Base-by-base conservation (phyloP, 108 stramenopile species). In the Skeletonema potamos region DNA sequence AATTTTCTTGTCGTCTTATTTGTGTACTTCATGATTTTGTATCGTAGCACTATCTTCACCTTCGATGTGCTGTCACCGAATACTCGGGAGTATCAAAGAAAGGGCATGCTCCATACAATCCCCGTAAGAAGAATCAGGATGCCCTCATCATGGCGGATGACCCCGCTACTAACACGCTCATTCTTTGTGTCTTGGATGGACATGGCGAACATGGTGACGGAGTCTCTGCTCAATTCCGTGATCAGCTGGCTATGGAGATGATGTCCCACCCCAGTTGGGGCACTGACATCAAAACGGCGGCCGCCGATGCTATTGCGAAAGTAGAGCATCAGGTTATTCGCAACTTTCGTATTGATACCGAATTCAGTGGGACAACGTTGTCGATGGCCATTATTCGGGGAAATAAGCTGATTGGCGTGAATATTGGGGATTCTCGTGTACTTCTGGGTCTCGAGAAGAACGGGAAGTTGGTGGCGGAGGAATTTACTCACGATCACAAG, bases 71-170 rank as follows among this genome's bases (percentile, higher is more conserved):
- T 24, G 92, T 98, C 39, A 92, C 92, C 11, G 94, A 95, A 60
- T 99, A 97, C 77, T 96, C 95, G 8, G 99, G 99, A 27, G 87
- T 96, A 13, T 93, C 94, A 63, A 96, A 96, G 83, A 98, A 98
- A 73, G 99, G 99, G 7, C 95, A 96, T 63, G 99, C 99, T 32
- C 99, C 99, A 43, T 98, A 99, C 88, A 97, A 99, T 71, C 97
- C 97, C 20, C 84, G 97, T 32, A 99, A 99, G 87, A 97, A 97
- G 87, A 99, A 99, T 64, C 99, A 99, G 72, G 99, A 99, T 79
- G 86, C 96, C 28, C 79, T 99, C 32, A 91, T 97, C 76, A 98
- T 99, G 97, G 91, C 89, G 8, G 96, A 97, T 64, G 95, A 97
- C 67, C 85, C 95, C 1, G 76, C 84, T 20, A 99, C 97, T 15